phyloP scores from a whole-genome alignment of 2,329 filamentous ascomycete species.

The Fonsecaea monophora region DNA sequence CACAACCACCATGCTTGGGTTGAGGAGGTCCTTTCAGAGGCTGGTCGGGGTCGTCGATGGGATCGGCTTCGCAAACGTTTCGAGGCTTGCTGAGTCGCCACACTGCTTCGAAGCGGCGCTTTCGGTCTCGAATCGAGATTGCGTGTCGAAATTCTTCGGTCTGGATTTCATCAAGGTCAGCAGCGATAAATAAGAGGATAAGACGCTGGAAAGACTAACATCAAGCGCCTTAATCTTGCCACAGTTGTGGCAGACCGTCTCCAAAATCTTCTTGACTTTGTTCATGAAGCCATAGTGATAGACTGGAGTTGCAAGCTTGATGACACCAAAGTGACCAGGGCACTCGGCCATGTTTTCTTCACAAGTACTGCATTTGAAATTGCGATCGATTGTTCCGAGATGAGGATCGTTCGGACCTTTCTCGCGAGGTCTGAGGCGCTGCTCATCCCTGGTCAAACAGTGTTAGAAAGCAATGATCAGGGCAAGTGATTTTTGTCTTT shows the following conservation, averaged over 20 bases:
- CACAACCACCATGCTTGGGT: constrained; percentile 81
- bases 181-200: constrained; percentile 7
- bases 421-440: constrained; percentile 85
- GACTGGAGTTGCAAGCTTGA: constrained; percentile 94
- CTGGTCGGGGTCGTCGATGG: constrained; percentile 70
- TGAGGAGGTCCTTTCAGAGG: constrained; percentile 65
- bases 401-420: constrained; percentile 94
- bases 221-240: constrained; percentile 96
- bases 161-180: constrained; percentile 48
- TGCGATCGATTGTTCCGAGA: constrained; percentile 93
- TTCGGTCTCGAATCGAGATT: constrained; percentile 85
- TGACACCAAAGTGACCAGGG: constrained; percentile 97
- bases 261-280: constrained; percentile 98
- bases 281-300: constrained; percentile 96
- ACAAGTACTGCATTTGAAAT: constrained; percentile 95
- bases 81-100: constrained; percentile 93
- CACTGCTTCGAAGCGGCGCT: constrained; percentile 89
- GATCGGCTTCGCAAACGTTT: constrained; percentile 80
- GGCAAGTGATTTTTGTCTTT: constrained; percentile 28
- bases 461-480: constrained; percentile 33
- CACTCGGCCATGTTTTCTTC: constrained; percentile 95
- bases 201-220: constrained; percentile 76
- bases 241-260: constrained; percentile 99
- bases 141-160: constrained; percentile 73
- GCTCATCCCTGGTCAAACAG: constrained; percentile 70